These are phyloP conservation scores for Tricholoma sp. DNA, from an alignment of 768 basidiomycete genomes.

Conservation along the genomic window DNA sequence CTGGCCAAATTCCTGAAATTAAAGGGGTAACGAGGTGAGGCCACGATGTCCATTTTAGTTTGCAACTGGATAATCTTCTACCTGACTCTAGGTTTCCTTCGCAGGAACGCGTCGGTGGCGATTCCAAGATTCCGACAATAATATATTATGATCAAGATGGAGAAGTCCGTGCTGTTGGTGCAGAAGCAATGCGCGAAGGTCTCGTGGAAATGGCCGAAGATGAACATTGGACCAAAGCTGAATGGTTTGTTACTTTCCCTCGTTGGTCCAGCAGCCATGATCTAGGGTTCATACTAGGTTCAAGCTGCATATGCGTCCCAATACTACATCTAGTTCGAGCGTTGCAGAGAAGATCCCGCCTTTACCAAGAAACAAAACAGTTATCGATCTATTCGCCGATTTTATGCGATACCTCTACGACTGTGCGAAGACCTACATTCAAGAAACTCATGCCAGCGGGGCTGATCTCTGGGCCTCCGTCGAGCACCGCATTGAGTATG, in stretches of 20 bases:
- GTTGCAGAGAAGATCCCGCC: constrained; percentile 29
- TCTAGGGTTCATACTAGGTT: constrained; percentile 19
- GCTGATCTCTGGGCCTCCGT: constrained; percentile 34
- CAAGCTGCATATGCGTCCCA: constrained; percentile 18
- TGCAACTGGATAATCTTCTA: neutral
- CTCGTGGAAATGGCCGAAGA: constrained; percentile 35
- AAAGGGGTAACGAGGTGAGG: constrained; percentile 32
- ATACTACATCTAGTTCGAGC: constrained; percentile 1
- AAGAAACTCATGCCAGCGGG: constrained; percentile 35
- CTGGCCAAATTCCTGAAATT: constrained; percentile 27
- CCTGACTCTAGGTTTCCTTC: constrained; percentile 37
- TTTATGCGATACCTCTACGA: constrained; percentile 39
- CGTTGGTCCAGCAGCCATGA: too few relatives aligned
- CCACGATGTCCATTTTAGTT: constrained; percentile 17
- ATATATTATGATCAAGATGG: constrained; percentile 41
- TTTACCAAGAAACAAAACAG: constrained; percentile 37
- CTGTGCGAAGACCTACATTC: constrained; percentile 37
- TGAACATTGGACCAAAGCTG: constrained; percentile 39
- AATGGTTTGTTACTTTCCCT: constrained; percentile 30
- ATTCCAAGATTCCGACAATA: constrained; percentile 39
- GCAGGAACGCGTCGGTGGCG: constrained; percentile 37
- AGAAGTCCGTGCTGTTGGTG: constrained; percentile 35
- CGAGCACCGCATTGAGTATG: constrained; percentile 34
- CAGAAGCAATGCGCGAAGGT: constrained; percentile 35
- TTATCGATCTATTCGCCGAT: constrained; percentile 40